phyloP scores from a whole-genome alignment of 2,329 filamentous ascomycete species.

The Cryoendolithus antarcticus region DNA sequence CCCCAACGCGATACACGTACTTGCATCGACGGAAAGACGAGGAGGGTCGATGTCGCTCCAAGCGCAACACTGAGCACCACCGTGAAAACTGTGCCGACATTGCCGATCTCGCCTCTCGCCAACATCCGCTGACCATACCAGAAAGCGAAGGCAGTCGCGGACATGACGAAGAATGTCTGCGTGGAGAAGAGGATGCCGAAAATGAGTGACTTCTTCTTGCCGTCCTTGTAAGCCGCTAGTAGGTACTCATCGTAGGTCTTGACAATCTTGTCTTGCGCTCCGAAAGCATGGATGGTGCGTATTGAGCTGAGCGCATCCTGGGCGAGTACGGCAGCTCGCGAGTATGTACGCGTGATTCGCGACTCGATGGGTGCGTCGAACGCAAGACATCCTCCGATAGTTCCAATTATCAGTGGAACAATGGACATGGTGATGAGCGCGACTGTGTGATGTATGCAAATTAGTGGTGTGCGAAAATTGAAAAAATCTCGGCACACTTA shows the following conservation, averaged over 20 bases:
- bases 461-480: too few relatives aligned
- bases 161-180: slow-evolving; percentile 31
- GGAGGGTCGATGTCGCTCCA: slow-evolving; percentile 26
- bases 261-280: slow-evolving; percentile 31
- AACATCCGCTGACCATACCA: slow-evolving; percentile 33
- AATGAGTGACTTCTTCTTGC: slow-evolving; percentile 31
- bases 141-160: slow-evolving; percentile 29
- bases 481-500: too few relatives aligned
- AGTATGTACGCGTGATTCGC: slow-evolving; percentile 23
- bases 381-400: slow-evolving; percentile 20
- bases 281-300: slow-evolving; percentile 38
- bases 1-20: too few relatives aligned
- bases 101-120: slow-evolving; percentile 18
- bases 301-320: slow-evolving; percentile 41
- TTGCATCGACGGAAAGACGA: slow-evolving; percentile 30
- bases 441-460: too few relatives aligned
- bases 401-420: slow-evolving; percentile 31
- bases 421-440: slow-evolving; percentile 35
- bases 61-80: slow-evolving; percentile 20
- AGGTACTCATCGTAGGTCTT: slow-evolving; percentile 33
- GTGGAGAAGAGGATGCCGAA: slow-evolving; percentile 32
- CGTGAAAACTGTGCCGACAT: slow-evolving; percentile 25
- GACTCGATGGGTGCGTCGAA: slow-evolving; percentile 3
- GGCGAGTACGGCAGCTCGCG: slow-evolving; percentile 33
- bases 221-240: slow-evolving; percentile 30